Evolutionary conservation across 805 yeast species (phyloP).

Genomic region (Wickerhamomyces xylosicus): DNA sequence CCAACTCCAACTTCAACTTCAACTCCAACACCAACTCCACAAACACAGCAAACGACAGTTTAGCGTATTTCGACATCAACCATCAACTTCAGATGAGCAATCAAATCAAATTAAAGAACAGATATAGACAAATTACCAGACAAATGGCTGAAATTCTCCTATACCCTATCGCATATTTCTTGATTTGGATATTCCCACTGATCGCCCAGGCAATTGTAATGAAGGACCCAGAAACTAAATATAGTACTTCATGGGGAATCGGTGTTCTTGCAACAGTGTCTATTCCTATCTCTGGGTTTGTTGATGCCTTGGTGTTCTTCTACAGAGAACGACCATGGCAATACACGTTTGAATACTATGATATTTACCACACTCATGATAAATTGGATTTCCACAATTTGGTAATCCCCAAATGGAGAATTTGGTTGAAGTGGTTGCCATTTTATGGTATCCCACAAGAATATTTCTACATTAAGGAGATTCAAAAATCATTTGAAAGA

Average conservation of each 20-base stretch:
- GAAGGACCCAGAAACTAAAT: slow-evolving; percentile 35
- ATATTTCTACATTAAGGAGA: background rate
- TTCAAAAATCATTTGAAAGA: background rate
- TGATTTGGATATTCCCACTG: slow-evolving; percentile 77
- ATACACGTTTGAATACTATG: slow-evolving; percentile 17
- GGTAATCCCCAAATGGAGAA: slow-evolving; percentile 29
- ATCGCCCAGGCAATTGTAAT: slow-evolving; percentile 49
- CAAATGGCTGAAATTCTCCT: slow-evolving; percentile 75
- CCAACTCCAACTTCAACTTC: background rate
- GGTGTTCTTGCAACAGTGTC: slow-evolving; percentile 60
- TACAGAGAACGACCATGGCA: slow-evolving; percentile 78
- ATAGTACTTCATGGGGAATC: slow-evolving; percentile 31
- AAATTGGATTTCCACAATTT: slow-evolving; percentile 15
- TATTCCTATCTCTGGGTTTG: slow-evolving; percentile 72
- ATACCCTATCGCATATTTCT: slow-evolving; percentile 74
- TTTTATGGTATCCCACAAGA: slow-evolving; percentile 32
- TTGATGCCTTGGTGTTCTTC: slow-evolving; percentile 68
- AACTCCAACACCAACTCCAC: background rate
- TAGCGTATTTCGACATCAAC: slow-evolving; percentile 5
- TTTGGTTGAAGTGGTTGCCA: slow-evolving; percentile 30
- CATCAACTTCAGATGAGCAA: slow-evolving; percentile 18
- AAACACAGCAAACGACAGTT: slow-evolving; percentile 4
- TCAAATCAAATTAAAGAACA: slow-evolving; percentile 36
- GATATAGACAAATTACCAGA: slow-evolving; percentile 58
- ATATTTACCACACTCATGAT: slow-evolving; percentile 16